Percentiles rank a stretch among this genome's conserved stretches.
Conservation (phyloP, 108 stramenopile species). For the Cyclotella sp. region DNA sequence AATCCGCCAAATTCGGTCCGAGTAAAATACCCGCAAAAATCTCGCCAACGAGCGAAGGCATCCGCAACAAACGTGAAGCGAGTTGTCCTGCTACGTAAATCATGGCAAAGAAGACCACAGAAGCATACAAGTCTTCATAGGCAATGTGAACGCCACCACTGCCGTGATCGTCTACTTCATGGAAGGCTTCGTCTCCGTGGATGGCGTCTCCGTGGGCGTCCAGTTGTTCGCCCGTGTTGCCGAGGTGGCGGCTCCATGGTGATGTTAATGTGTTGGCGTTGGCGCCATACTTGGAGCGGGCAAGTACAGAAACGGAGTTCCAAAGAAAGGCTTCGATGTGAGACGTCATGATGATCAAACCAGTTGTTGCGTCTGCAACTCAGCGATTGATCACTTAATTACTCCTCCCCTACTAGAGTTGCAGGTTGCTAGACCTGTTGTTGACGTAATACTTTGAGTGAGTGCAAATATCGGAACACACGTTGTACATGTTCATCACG, state of each 20-base stretch:
- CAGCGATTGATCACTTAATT: no score
- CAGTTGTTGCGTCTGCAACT: neutral
- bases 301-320: constrained; percentile 3
- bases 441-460: no score
- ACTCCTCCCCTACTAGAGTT: no score
- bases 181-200: neutral
- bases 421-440: no score
- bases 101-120: constrained; percentile 68
- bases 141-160: constrained; percentile 65
- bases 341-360: constrained; percentile 26
- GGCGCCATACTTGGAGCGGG: constrained; percentile 3
- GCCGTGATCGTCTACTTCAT: constrained; percentile 17
- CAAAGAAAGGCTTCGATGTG: constrained; percentile 28
- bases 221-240: neutral
- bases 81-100: constrained; percentile 68
- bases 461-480: no score
- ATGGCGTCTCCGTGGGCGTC: constrained; percentile 16
- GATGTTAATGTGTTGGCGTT: neutral
- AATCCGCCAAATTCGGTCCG: constrained; percentile 66
- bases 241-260: neutral
- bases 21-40: constrained; percentile 79
- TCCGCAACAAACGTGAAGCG: constrained; percentile 53
- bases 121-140: constrained; percentile 69
- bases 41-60: constrained; percentile 86
- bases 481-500: no score